phyloP scores from a whole-genome alignment of 306 rosid species.

The Prinsepia uniflora region DNA sequence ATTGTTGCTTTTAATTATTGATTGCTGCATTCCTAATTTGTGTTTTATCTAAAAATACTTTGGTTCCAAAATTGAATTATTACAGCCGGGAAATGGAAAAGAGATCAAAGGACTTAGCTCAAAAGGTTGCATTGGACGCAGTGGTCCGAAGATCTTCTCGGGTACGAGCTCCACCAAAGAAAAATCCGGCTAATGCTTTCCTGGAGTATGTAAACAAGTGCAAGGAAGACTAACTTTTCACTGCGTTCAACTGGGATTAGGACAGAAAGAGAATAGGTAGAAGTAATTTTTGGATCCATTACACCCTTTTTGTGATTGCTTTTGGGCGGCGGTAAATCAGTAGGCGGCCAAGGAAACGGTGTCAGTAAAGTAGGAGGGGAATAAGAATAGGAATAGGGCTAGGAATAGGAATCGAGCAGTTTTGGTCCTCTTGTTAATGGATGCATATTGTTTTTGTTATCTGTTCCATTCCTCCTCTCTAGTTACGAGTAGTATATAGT shows the following conservation, averaged over 20 bases:
- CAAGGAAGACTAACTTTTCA: conserved; percentile 55
- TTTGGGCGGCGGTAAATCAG: not conserved
- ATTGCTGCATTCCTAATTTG: not conserved
- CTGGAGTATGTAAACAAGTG: conserved; percentile 78
- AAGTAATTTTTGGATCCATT: not conserved
- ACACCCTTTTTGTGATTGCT: not conserved
- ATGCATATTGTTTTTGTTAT: not conserved
- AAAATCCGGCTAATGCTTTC: conserved; percentile 75
- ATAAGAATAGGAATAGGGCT: not conserved
- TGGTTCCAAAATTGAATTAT: conserved; percentile 4
- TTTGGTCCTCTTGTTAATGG: not conserved
- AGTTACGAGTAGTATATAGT: not conserved
- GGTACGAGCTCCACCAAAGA: conserved; percentile 85
- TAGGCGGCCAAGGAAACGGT: conserved; percentile 1
- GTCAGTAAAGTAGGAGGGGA: conserved; percentile 7
- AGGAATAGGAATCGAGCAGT: conserved; percentile 18
- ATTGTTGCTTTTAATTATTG: not conserved
- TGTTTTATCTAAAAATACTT: not conserved
- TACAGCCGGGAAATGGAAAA: conserved; percentile 59
- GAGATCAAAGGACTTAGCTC: conserved; percentile 58
- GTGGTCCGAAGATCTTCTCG: conserved; percentile 86
- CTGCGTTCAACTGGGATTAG: conserved; percentile 4
- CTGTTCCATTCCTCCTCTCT: not conserved
- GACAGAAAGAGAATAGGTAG: conserved; percentile 1
- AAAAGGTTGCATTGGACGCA: conserved; percentile 49